These are phyloP conservation scores for Meredithiella fracta DNA, from an alignment of 2,329 filamentous ascomycete species.

Conservation along the genomic window DNA sequence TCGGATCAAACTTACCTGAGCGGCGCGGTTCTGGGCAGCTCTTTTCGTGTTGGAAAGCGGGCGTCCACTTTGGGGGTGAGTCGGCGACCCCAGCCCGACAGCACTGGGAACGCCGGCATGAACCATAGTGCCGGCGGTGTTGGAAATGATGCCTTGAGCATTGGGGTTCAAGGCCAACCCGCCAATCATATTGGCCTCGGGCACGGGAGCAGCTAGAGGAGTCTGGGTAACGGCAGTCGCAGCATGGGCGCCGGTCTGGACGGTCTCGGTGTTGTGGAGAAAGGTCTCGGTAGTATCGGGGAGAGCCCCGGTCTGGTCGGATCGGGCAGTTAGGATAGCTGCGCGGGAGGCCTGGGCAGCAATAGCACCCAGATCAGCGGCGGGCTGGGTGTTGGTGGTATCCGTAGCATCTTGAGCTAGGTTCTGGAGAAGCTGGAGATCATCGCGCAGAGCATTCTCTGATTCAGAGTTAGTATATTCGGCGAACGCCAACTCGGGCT, in stretches of 20 bases:
- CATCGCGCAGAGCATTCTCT: slow-evolving; percentile 7
- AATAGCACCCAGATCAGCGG: slow-evolving; percentile 1
- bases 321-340: background rate
- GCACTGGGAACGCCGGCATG: background rate
- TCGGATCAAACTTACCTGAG: slow-evolving; percentile 54
- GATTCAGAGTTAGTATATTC: slow-evolving; percentile 8
- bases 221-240: background rate
- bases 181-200: slow-evolving; percentile 23
- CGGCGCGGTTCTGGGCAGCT: slow-evolving; percentile 88
- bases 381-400: background rate
- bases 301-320: background rate
- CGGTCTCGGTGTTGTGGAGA: background rate
- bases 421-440: slow-evolving; percentile 12
- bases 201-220: slow-evolving; percentile 5
- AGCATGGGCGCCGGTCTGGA: background rate
- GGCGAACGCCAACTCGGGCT: slow-evolving; percentile 7
- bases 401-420: slow-evolving; percentile 6
- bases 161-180: slow-evolving; percentile 3
- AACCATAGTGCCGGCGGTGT: background rate
- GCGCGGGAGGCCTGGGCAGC: slow-evolving; percentile 8
- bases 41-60: slow-evolving; percentile 92
- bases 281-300: background rate
- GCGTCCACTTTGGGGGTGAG: slow-evolving; percentile 39
- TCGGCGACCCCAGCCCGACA: slow-evolving; percentile 49
- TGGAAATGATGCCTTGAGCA: background rate